Evolutionary conservation across 2,329 filamentous ascomycete genomes (phyloP).

Genomic region (Aureobasidium sp.): DNA sequence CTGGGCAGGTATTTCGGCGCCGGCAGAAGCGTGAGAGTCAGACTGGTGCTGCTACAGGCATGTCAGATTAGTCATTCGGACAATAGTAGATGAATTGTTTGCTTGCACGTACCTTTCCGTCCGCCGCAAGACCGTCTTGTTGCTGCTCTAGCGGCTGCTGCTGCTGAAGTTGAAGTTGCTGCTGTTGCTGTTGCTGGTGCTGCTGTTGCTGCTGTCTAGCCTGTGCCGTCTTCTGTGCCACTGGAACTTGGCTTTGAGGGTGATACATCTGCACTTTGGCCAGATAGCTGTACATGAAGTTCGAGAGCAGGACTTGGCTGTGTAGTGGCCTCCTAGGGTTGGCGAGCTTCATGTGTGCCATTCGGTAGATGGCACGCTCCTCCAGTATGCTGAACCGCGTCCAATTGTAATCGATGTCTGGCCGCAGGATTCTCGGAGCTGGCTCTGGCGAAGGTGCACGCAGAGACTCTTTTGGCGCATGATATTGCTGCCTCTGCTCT

Average conservation of each 20-base stretch:
- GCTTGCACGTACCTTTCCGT: background rate
- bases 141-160: conserved; percentile 4
- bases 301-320: conserved; percentile 92
- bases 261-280: conserved; percentile 99
- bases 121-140: background rate
- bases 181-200: conserved; percentile 19
- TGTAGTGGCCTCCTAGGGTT: conserved; percentile 86
- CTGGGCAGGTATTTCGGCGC: background rate
- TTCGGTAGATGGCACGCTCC: conserved; percentile 93
- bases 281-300: conserved; percentile 99
- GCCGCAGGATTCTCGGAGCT: conserved; percentile 60
- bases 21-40: background rate
- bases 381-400: conserved; percentile 90
- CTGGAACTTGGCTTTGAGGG: conserved; percentile 79
- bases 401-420: conserved; percentile 94
- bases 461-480: conserved; percentile 32
- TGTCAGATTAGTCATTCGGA: background rate
- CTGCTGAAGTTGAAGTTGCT: conserved; percentile 23
- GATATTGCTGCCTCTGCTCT: conserved; percentile 56
- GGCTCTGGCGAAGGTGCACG: conserved; percentile 75
- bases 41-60: background rate
- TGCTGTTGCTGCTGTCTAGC: conserved; percentile 40
- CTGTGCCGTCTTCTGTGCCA: conserved; percentile 50
- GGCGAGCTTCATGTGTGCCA: conserved; percentile 98
- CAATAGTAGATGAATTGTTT: background rate